A percentile compares a stretch with the other conserved stretches of the same genome.
phyloP scores from a whole-genome alignment of 805 yeast genomes.

The Candida lessepsii region DNA sequence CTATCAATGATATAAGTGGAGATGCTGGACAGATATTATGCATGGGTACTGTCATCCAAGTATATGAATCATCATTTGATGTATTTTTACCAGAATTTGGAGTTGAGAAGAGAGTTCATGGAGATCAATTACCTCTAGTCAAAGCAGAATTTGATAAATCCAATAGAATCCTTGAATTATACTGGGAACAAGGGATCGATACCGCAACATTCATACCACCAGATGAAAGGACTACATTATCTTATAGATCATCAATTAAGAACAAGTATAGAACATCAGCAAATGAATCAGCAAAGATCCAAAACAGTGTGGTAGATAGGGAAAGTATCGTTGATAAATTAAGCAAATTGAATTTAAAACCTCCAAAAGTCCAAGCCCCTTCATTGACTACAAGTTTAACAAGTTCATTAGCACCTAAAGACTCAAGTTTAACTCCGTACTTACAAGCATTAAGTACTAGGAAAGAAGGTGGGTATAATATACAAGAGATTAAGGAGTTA shows the following conservation, averaged over 20 bases:
- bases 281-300: slow-evolving; percentile 65
- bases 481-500: slow-evolving; percentile 82
- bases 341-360: slow-evolving; percentile 46
- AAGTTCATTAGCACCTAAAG: slow-evolving; percentile 21
- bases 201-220: slow-evolving; percentile 87
- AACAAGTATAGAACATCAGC: slow-evolving; percentile 74
- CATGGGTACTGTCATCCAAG: slow-evolving; percentile 86
- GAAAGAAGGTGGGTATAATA: slow-evolving; percentile 55
- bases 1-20: slow-evolving; percentile 70
- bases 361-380: slow-evolving; percentile 42
- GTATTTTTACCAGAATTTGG: slow-evolving; percentile 91
- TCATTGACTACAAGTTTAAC: slow-evolving; percentile 4
- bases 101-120: slow-evolving; percentile 93
- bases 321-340: slow-evolving; percentile 51
- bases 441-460: slow-evolving; percentile 56
- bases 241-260: slow-evolving; percentile 75
- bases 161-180: slow-evolving; percentile 69
- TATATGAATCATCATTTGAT: slow-evolving; percentile 94
- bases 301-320: slow-evolving; percentile 37
- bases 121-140: slow-evolving; percentile 89
- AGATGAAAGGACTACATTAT: slow-evolving; percentile 78
- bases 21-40: slow-evolving; percentile 79
- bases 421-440: slow-evolving; percentile 50
- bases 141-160: slow-evolving; percentile 88
- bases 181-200: slow-evolving; percentile 92